Conservation (phyloP, 768 basidiomycete genomes). For the Leccinum boreale region DNA sequence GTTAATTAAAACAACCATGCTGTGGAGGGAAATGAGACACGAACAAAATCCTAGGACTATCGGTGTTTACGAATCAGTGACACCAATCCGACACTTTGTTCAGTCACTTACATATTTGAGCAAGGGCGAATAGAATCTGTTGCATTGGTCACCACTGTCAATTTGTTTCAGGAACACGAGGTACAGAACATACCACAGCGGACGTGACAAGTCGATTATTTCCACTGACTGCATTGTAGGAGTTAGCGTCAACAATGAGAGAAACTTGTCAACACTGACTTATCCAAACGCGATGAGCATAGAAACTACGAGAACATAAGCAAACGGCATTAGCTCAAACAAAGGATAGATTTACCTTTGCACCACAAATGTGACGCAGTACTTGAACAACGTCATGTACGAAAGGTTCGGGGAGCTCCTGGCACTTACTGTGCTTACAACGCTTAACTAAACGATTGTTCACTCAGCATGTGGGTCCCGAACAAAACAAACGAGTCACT, state of each 20-base stretch:
- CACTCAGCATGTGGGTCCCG: background rate
- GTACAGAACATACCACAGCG: slow-evolving; percentile 11
- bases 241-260: background rate
- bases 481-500: background rate
- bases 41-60: slow-evolving; percentile 17
- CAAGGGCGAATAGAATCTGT: slow-evolving; percentile 7
- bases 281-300: slow-evolving; percentile 26
- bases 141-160: background rate
- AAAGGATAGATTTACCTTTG: slow-evolving; percentile 10
- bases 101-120: slow-evolving; percentile 13
- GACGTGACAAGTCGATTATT: slow-evolving; percentile 12
- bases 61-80: background rate
- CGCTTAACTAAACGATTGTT: background rate
- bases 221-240: slow-evolving; percentile 14
- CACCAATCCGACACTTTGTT: background rate
- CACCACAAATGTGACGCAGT: slow-evolving; percentile 17
- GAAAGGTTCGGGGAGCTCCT: background rate
- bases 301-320: slow-evolving; percentile 16
- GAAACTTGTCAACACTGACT: slow-evolving; percentile 6
- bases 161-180: background rate
- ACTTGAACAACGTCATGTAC: slow-evolving; percentile 9
- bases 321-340: background rate
- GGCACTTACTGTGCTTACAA: slow-evolving; percentile 2
- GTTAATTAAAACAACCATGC: background rate
- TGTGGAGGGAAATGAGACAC: background rate